Conservation (phyloP, 805 yeast genomes). For the Saccharomycopsis sp. region DNA sequence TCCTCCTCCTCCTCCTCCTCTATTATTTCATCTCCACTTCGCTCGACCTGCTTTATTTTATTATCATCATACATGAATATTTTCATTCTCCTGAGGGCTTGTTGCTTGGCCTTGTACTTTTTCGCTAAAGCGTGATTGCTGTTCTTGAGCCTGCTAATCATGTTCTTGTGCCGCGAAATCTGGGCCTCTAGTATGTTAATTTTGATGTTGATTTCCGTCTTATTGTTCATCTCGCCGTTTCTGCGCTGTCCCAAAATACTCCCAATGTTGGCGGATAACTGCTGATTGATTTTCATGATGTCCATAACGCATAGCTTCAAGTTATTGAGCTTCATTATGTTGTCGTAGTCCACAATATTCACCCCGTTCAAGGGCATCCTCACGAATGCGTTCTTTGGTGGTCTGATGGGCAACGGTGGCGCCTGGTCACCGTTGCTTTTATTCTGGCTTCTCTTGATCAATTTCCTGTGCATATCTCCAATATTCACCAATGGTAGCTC, state of each 20-base stretch:
- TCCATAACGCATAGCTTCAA: slow-evolving; percentile 30
- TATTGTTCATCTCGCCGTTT: background rate
- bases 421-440: no score
- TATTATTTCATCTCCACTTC: background rate
- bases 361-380: slow-evolving; percentile 18
- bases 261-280: slow-evolving; percentile 3
- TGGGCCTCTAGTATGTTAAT: background rate
- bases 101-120: background rate
- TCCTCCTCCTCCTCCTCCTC: background rate
- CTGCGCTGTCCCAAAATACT: background rate
- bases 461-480: slow-evolving; percentile 4
- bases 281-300: slow-evolving; percentile 20
- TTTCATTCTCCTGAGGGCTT: background rate
- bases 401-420: no score
- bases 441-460: slow-evolving; percentile 1
- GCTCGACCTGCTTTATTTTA: background rate
- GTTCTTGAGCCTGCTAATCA: background rate
- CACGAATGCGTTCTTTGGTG: no score
- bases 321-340: slow-evolving; percentile 32
- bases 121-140: background rate
- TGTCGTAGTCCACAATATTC: slow-evolving; percentile 29
- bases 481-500: slow-evolving; percentile 13
- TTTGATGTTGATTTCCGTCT: background rate
- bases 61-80: slow-evolving; percentile 2
- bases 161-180: background rate